A percentile compares a stretch with the other conserved stretches of the same genome.
These are phyloP conservation scores for Mesotaenium endlicherianum DNA, from an alignment of 139 green algal genomes.

Conservation along the genomic window DNA sequence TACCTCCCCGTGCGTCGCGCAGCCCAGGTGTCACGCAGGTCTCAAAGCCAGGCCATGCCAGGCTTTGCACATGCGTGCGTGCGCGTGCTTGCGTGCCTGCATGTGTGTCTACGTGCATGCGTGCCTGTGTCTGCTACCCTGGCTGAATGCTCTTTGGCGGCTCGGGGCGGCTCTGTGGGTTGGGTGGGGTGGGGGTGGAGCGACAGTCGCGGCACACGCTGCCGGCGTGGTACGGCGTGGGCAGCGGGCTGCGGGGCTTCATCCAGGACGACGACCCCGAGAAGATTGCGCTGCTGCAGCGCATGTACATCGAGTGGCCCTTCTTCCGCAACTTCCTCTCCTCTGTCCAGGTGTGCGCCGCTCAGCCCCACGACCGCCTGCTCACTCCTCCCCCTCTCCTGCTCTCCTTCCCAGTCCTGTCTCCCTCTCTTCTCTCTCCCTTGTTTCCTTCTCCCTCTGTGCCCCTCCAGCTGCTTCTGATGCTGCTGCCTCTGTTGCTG, in stretches of 20 bases:
- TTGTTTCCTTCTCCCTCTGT: background rate
- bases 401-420: no score
- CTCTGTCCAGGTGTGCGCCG: conserved; percentile 9
- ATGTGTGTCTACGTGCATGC: background rate
- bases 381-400: no score
- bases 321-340: conserved; percentile 78
- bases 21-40: no score
- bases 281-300: conserved; percentile 63
- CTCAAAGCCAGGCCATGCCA: no score
- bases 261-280: conserved; percentile 44
- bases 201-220: conserved; percentile 78
- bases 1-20: no score
- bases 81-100: background rate
- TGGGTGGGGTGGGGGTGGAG: conserved; percentile 90
- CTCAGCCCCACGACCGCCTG: no score
- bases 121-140: background rate
- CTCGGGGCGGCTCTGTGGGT: no score
- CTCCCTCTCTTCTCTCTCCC: no score
- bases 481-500: background rate
- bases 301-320: conserved; percentile 92
- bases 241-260: conserved; percentile 16
- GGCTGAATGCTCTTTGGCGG: no score
- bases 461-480: background rate
- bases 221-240: conserved; percentile 91
- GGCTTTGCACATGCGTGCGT: background rate